Conservation (phyloP, 805 yeast genomes). For the Komagataella mondaviorum region DNA sequence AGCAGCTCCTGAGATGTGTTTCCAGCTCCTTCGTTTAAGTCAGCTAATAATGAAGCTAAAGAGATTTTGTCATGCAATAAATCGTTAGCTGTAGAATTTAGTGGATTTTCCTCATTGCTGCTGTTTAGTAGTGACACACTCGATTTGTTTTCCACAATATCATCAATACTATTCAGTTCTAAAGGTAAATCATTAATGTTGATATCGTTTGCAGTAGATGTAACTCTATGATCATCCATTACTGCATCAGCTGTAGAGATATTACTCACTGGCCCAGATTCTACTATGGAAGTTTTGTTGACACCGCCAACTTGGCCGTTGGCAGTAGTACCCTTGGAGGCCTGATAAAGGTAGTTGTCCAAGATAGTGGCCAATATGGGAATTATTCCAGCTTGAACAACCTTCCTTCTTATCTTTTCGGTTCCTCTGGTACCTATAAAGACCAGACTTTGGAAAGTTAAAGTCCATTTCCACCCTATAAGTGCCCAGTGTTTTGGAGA, state of each 20-base stretch:
- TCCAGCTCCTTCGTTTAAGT: not conserved
- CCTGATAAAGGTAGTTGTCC: conserved; percentile 54
- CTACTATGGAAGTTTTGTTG: not conserved
- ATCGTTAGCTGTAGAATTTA: not conserved
- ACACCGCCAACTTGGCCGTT: not conserved
- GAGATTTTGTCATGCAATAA: not conserved
- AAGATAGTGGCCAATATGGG: conserved; percentile 86
- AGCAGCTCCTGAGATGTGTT: not conserved
- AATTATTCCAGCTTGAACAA: conserved; percentile 83
- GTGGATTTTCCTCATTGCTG: not conserved
- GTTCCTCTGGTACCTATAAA: conserved; percentile 89
- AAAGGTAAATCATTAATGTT: not conserved
- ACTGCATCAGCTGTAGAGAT: conserved; percentile 1
- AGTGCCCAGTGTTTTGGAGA: conserved; percentile 31
- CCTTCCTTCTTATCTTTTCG: conserved; percentile 69
- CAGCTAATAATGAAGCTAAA: not conserved
- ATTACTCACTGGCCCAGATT: conserved; percentile 6
- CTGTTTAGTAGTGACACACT: not conserved
- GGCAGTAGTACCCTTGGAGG: not conserved
- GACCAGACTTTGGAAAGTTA: conserved; percentile 86
- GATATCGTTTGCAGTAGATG: not conserved
- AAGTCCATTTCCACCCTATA: conserved; percentile 92
- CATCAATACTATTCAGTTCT: not conserved
- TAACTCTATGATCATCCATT: not conserved
- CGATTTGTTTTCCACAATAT: not conserved